Percentiles rank a stretch among this genome's conserved stretches.
These are phyloP conservation scores for Trichoderma atroviride DNA, from an alignment of 2,329 filamentous ascomycete species.

Conservation along the genomic window DNA sequence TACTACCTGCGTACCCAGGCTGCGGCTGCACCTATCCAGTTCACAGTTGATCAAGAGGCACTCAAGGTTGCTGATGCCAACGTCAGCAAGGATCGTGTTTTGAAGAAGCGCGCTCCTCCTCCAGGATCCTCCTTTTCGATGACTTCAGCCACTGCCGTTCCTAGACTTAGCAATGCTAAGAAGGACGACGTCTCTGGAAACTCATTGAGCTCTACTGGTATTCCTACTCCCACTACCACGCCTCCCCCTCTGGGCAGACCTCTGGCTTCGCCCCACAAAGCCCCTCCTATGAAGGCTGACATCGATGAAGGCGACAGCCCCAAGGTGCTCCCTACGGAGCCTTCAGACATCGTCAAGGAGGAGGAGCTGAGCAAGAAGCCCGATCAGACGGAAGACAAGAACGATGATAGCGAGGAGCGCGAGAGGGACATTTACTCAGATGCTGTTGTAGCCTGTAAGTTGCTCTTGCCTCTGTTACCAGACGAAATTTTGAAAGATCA, in stretches of 20 bases:
- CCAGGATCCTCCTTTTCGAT: slow-evolving; percentile 56
- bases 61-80: slow-evolving; percentile 85
- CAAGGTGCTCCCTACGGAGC: slow-evolving; percentile 74
- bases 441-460: slow-evolving; percentile 82
- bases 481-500: not conserved
- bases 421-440: slow-evolving; percentile 96
- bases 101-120: slow-evolving; percentile 71
- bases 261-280: slow-evolving; percentile 61
- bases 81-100: slow-evolving; percentile 63
- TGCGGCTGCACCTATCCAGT: slow-evolving; percentile 94
- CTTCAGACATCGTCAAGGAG: slow-evolving; percentile 60
- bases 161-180: slow-evolving; percentile 67
- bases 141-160: slow-evolving; percentile 63
- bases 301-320: slow-evolving; percentile 76
- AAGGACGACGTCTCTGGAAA: slow-evolving; percentile 51
- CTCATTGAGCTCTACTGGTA: slow-evolving; percentile 54
- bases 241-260: slow-evolving; percentile 59
- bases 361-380: slow-evolving; percentile 62
- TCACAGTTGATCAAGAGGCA: slow-evolving; percentile 96
- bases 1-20: slow-evolving; percentile 99
- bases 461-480: not conserved
- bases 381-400: slow-evolving; percentile 71
- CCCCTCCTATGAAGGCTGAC: slow-evolving; percentile 75
- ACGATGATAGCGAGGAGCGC: slow-evolving; percentile 70
- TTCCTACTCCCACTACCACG: slow-evolving; percentile 70